These are phyloP conservation scores for Phytophthora uliginosa DNA, from an alignment of 352 stramenopile species.

Conservation along the genomic window DNA sequence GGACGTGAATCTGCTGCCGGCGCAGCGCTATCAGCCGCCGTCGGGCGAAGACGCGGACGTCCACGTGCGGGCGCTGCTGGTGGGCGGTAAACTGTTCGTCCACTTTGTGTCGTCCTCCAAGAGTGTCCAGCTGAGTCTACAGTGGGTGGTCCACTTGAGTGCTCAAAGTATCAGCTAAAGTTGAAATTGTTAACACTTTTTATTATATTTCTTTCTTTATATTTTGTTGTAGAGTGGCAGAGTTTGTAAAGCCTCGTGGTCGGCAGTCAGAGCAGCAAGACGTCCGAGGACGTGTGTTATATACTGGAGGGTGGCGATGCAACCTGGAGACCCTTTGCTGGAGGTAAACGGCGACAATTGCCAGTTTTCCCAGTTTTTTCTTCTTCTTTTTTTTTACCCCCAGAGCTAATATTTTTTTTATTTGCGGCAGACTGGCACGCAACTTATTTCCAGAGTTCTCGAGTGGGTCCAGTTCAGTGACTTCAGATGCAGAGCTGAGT, in stretches of 20 bases:
- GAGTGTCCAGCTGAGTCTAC: slow-evolving; percentile 43
- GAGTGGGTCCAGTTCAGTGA: neutral
- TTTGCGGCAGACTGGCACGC: slow-evolving; percentile 43
- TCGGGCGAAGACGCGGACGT: slow-evolving; percentile 20
- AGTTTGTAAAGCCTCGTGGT: slow-evolving; percentile 48
- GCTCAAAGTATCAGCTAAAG: neutral
- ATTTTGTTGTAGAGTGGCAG: slow-evolving; percentile 37
- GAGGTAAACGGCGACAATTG: slow-evolving; percentile 31
- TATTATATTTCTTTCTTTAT: neutral
- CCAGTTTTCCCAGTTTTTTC: neutral
- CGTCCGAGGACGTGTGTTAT: slow-evolving; percentile 11
- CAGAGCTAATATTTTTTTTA: neutral
- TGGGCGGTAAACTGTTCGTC: slow-evolving; percentile 52
- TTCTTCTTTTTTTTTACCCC: slow-evolving; percentile 1
- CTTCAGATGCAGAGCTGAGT: slow-evolving; percentile 52
- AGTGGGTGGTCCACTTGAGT: slow-evolving; percentile 32
- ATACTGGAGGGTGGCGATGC: slow-evolving; percentile 41
- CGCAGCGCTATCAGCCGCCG: slow-evolving; percentile 24
- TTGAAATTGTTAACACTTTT: slow-evolving; percentile 11
- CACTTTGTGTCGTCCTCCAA: slow-evolving; percentile 50
- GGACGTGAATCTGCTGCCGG: slow-evolving; percentile 48
- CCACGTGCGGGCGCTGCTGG: slow-evolving; percentile 43
- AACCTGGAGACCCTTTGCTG: slow-evolving; percentile 54
- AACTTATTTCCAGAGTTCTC: slow-evolving; percentile 53
- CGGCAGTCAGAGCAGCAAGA: neutral